These are phyloP conservation scores for Colletotrichum viniferum DNA, from an alignment of 2,329 filamentous ascomycete species.

Conservation along the genomic window DNA sequence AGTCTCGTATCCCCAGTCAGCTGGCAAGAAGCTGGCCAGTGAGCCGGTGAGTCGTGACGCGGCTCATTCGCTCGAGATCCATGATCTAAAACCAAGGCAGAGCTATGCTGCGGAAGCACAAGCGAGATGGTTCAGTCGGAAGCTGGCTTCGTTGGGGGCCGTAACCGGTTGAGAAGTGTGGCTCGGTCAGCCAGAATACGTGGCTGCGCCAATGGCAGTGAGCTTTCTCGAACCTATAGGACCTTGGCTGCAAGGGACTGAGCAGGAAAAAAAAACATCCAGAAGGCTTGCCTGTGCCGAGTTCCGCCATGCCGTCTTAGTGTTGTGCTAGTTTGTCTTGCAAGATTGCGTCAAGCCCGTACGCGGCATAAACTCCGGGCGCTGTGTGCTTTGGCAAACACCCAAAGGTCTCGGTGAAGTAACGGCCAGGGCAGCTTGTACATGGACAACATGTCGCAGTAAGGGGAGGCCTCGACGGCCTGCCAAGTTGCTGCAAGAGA, in stretches of 20 bases:
- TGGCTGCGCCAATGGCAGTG: neutral
- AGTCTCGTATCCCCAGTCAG: neutral
- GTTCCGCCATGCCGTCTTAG: neutral
- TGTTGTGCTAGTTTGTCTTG: neutral
- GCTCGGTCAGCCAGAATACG: neutral
- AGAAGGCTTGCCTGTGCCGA: neutral
- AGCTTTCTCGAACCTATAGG: neutral
- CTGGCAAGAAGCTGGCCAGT: neutral
- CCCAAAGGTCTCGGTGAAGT: conserved; percentile 5
- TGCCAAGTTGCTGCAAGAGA: neutral
- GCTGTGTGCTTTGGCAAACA: neutral
- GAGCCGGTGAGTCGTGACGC: neutral
- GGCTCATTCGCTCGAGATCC: neutral
- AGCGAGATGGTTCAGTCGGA: neutral
- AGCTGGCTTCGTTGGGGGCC: neutral
- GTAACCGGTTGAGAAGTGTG: neutral
- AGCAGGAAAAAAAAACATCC: neutral
- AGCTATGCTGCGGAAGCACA: neutral
- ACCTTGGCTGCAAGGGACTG: conserved; percentile 10
- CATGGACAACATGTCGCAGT: neutral
- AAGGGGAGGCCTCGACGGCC: neutral
- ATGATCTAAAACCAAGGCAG: conserved; percentile 3
- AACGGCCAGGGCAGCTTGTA: neutral
- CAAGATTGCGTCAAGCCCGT: neutral
- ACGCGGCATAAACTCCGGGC: neutral